Conservation (phyloP, 1,139 yeast species). For the Taphrina populina region DNA sequence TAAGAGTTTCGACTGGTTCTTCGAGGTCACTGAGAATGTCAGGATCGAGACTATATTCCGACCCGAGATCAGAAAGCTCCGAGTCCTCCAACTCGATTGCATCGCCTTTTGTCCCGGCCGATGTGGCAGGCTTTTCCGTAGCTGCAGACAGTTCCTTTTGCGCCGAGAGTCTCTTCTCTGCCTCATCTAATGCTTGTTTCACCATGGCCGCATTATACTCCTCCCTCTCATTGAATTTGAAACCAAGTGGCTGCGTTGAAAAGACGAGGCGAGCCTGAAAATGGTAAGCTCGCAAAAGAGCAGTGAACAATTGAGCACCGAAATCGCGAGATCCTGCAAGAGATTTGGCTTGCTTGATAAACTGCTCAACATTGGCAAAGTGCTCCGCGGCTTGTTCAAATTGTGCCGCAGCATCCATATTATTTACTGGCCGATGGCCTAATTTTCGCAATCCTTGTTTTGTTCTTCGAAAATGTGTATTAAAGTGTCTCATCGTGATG, state of each 20-base stretch:
- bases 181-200: not conserved
- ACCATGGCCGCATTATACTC: constrained; percentile 12
- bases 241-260: constrained; percentile 89
- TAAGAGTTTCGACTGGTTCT: not conserved
- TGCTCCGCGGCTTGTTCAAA: constrained; percentile 39
- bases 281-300: constrained; percentile 67
- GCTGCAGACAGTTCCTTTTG: not conserved
- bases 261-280: constrained; percentile 71
- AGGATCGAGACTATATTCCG: constrained; percentile 14
- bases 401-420: constrained; percentile 11
- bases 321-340: constrained; percentile 72
- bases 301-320: constrained; percentile 84
- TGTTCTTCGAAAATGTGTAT: constrained; percentile 47
- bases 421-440: constrained; percentile 23
- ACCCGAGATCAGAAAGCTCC: constrained; percentile 7
- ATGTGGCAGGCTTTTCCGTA: not conserved
- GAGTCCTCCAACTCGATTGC: constrained; percentile 12
- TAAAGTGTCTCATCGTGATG: constrained; percentile 47
- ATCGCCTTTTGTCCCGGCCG: constrained; percentile 6
- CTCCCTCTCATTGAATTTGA: constrained; percentile 50
- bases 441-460: constrained; percentile 34
- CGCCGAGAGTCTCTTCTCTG: too few species aligned
- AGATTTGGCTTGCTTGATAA: constrained; percentile 48
- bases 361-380: constrained; percentile 45
- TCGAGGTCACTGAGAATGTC: constrained; percentile 9